A percentile compares a stretch with the other conserved stretches of the same genome.
These are phyloP conservation scores for Circinella minor DNA, from an alignment of 371 early-diverging fungal genomes.

Conservation along the genomic window DNA sequence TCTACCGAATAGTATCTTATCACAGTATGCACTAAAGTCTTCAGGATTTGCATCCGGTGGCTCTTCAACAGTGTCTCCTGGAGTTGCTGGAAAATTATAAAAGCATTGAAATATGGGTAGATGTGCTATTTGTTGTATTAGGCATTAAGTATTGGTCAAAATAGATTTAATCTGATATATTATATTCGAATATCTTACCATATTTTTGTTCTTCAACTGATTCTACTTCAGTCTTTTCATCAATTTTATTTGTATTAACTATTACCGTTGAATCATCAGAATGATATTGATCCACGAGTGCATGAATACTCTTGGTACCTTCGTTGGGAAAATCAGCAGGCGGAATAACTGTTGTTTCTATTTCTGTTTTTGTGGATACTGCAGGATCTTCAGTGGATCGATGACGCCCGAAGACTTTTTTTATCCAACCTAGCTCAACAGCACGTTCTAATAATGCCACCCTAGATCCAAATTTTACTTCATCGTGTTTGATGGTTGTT, in stretches of 20 bases:
- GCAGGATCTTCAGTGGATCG: background rate
- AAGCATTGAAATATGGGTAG: background rate
- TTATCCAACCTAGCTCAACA: background rate
- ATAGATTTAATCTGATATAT: too few relatives aligned
- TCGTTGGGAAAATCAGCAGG: conserved; percentile 13
- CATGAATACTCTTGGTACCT: background rate
- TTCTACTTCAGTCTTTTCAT: too few relatives aligned
- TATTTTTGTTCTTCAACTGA: too few relatives aligned
- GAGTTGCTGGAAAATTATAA: background rate
- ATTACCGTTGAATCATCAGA: background rate
- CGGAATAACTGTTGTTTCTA: background rate
- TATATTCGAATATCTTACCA: too few relatives aligned
- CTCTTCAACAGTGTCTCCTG: background rate
- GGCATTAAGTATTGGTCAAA: too few relatives aligned
- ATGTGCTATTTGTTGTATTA: background rate
- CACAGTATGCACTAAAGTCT: conserved; percentile 7
- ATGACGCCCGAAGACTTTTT: background rate
- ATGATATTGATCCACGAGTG: background rate
- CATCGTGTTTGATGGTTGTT: background rate
- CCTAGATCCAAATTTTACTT: background rate
- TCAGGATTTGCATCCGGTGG: conserved; percentile 6
- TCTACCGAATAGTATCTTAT: conserved; percentile 5
- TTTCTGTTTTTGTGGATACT: background rate
- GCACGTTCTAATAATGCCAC: conserved; percentile 5
- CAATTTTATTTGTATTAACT: too few relatives aligned